Percentiles rank a stretch among this genome's conserved stretches.
Conservation (phyloP, 768 basidiomycete genomes). For the Atractiella rhizophila region DNA sequence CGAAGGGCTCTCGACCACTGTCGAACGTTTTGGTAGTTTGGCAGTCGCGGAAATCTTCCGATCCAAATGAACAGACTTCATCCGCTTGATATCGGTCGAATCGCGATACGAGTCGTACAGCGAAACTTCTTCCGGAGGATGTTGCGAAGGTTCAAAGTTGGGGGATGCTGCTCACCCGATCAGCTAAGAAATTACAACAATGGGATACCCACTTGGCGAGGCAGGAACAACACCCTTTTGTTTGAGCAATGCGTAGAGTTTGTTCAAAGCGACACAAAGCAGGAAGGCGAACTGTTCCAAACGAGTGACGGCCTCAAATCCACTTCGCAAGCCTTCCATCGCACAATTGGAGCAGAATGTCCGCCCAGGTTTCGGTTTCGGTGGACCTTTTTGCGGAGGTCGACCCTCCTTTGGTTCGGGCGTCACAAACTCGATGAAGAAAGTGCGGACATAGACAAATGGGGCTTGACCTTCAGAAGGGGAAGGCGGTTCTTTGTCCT, state of each 20-base stretch:
- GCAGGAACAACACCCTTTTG: constrained; percentile 73
- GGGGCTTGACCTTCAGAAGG: too few species aligned
- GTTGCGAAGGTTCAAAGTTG: constrained; percentile 18
- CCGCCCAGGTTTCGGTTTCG: not conserved
- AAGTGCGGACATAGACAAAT: too few species aligned
- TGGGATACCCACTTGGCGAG: constrained; percentile 35
- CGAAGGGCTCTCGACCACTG: constrained; percentile 78
- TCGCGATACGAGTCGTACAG: constrained; percentile 55
- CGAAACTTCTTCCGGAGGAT: constrained; percentile 19
- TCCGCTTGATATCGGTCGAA: constrained; percentile 68
- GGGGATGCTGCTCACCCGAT: constrained; percentile 19
- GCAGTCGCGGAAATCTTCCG: constrained; percentile 75
- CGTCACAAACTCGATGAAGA: constrained; percentile 4
- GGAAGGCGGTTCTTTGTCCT: constrained; percentile 30
- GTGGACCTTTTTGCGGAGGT: not conserved
- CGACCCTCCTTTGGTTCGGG: not conserved
- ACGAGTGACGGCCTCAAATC: constrained; percentile 76
- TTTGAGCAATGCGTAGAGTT: constrained; percentile 63
- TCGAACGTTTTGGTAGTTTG: constrained; percentile 71
- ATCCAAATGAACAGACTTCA: constrained; percentile 83
- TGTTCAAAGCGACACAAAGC: constrained; percentile 74
- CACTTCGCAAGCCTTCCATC: constrained; percentile 21
- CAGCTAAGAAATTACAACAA: not conserved
- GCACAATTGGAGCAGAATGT: constrained; percentile 46
- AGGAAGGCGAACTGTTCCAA: constrained; percentile 95